Evolutionary conservation across 441 rosid species (phyloP), one percentile per base, ranked within the genome.

Genomic region (Populus hybrid): DNA sequence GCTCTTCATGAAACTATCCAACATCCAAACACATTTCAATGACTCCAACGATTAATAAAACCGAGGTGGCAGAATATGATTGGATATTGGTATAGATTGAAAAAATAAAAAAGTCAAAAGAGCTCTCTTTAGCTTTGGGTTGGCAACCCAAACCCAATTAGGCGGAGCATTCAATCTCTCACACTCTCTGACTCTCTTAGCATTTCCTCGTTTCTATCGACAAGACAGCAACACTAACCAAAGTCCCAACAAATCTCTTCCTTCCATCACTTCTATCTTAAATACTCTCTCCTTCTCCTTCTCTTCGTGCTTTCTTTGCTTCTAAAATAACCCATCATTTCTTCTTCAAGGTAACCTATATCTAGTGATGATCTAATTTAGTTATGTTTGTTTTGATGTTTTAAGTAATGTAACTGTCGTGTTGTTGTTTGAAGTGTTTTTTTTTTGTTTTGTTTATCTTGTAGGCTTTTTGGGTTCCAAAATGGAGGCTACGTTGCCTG

Each of bases 401-500:
- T 12, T 5, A 46, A 5, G 57, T 46, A 46, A 46, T 46, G 57
- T 46, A 1, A 46, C 57, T 46, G 57, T 1, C 4, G 57, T 46
- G 20, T 14, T 46, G 57, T 0, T 46, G 20, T 46, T 46, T 46
- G 20, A 46, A 4, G 46, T 59, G 9, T 10, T 35, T 70, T 71
- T 66, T 35, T 74, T 36, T 74, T 21, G 28, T 77, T 75, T 75
- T 35, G 23, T 70, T 63, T 18, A 69, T 59, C 26, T 36, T 28
- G 79, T 14, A 21, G 32, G 71, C 71, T 42, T 63, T 53, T 76
- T 72, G 78, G 68, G 14, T 80, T 81, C 77, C 83, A 73, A 82
- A 57, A 90, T 93, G 93, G 98, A 90, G 87, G 85, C 91, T 32
- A 85, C 89, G 66, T 80, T 90, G 86, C 88, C 93, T 26, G 77